Base-by-base conservation (phyloP, 2,329 filamentous ascomycete genomes). In the Cytospora piceae region DNA sequence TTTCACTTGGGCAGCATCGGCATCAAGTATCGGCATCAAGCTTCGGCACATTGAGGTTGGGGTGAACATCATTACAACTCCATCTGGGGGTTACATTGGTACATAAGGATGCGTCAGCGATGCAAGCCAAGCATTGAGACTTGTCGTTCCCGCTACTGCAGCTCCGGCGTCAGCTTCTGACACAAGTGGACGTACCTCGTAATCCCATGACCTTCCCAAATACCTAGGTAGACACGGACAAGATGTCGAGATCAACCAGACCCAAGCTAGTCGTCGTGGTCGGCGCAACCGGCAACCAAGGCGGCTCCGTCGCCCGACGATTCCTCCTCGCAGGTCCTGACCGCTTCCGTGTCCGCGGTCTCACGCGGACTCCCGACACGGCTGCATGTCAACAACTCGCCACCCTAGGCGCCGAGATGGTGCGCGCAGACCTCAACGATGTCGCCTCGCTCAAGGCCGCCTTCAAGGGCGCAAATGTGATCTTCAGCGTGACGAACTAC, bases 401-500 rank as follows among this genome's bases (percentile, higher is more conserved):
- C 11, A 71, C 69, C 0, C 71, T 74, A 6, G 83, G 82, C 6
- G 78, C 73, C 27, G 80, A 85, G 67, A 71, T 82, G 24, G 77
- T 83, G 57, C 61, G 71, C 55, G 82, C 78, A 7, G 77, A 85
- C 39, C 72, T 83, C 37, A 76, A 80, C 63, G 78, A 83, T 56
- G 70, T 74, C 3, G 68, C 69, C 1, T 76, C 75, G 15, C 75
- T 85, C 39, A 72, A 76, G 56, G 52, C 69, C 0, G 81, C 79
- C 0, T 83, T 84, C 63, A 46, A 68, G 2, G 80, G 79, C 9
- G 83, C 82, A 22, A 79, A 81, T 65, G 71, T 80, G 64, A 84
- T 87, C 66, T 87, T 86, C 73, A 77, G 78, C 67, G 81, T 85
- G 58, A 87, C 84, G 0, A 80, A 87, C 68, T 87, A 83, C 73